A percentile compares a stretch with the other conserved stretches of the same genome.
phyloP scores from a whole-genome alignment of 2,329 filamentous ascomycete species.

The Boeremia lycopersici region DNA sequence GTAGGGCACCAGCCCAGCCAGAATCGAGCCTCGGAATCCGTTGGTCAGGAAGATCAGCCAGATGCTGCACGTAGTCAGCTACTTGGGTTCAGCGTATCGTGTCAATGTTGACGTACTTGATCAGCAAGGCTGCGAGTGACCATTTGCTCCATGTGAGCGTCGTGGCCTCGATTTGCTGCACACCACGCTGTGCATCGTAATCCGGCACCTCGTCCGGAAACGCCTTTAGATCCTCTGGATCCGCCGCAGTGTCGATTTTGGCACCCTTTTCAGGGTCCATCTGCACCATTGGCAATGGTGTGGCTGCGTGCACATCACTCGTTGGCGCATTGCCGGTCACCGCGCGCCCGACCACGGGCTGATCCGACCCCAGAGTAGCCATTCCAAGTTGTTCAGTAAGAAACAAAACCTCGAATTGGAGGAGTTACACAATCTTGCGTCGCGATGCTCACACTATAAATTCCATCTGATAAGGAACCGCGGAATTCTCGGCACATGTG shows the following conservation, averaged over 20 bases:
- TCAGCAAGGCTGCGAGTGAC: conserved; percentile 2
- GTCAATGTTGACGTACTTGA: background rate
- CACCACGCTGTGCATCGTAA: conserved; percentile 33
- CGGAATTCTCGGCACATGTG: background rate
- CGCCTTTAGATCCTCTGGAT: background rate
- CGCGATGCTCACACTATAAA: background rate
- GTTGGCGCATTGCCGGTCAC: background rate
- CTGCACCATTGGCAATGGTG: background rate
- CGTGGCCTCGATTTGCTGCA: conserved; percentile 42
- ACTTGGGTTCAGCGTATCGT: background rate
- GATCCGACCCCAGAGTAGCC: background rate
- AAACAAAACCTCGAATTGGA: background rate
- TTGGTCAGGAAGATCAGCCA: conserved; percentile 3
- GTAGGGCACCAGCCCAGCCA: conserved; percentile 36
- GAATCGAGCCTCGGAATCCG: conserved; percentile 19
- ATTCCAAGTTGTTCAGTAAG: background rate
- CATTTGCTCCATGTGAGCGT: conserved; percentile 42
- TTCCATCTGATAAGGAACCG: background rate
- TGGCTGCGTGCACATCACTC: background rate
- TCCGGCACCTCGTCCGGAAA: background rate
- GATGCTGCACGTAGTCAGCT: background rate
- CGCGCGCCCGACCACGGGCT: background rate
- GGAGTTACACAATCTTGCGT: background rate
- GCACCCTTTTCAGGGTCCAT: background rate
- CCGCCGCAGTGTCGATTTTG: background rate